A percentile compares a stretch with the other conserved stretches of the same genome.
phyloP scores from a whole-genome alignment of 805 yeast genomes.

The Candida ficus region DNA sequence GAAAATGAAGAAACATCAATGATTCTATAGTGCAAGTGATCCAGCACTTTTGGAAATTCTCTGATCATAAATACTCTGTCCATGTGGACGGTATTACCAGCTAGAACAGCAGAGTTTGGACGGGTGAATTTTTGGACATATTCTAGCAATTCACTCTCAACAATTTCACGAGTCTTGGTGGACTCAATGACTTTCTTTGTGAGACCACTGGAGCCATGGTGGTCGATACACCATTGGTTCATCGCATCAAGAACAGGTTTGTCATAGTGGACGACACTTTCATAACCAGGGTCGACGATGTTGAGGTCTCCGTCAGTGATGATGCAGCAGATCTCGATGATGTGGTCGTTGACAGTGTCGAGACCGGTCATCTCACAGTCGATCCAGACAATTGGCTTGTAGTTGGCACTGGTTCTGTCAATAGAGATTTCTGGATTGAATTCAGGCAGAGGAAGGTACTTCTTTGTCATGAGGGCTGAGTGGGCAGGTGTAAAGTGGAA shows the following conservation, averaged over 20 bases:
- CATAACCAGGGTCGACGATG: slow-evolving; percentile 72
- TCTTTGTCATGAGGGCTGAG: not conserved
- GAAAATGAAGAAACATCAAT: slow-evolving; percentile 85
- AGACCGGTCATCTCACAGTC: slow-evolving; percentile 99
- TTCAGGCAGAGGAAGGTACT: slow-evolving; percentile 12
- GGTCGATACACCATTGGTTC: slow-evolving; percentile 85
- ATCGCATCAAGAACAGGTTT: slow-evolving; percentile 57
- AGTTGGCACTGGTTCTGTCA: slow-evolving; percentile 12
- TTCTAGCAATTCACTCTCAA: slow-evolving; percentile 56
- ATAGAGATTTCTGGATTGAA: slow-evolving; percentile 11
- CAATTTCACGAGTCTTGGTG: slow-evolving; percentile 48
- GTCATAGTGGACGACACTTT: slow-evolving; percentile 72
- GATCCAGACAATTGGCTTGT: slow-evolving; percentile 73
- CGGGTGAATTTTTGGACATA: slow-evolving; percentile 57
- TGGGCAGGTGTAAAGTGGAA: too few relatives aligned
- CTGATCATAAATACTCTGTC: slow-evolving; percentile 79
- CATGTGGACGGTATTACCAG: slow-evolving; percentile 91
- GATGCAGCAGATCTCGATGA: slow-evolving; percentile 88
- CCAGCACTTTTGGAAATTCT: slow-evolving; percentile 66
- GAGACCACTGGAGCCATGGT: slow-evolving; percentile 74
- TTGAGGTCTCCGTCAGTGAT: slow-evolving; percentile 81
- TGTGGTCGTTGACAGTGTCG: slow-evolving; percentile 70
- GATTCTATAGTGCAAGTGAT: slow-evolving; percentile 64
- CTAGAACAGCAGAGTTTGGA: slow-evolving; percentile 60
- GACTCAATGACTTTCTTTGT: slow-evolving; percentile 62